These are phyloP conservation scores for Salix koriyanagi DNA, from an alignment of 345 rosid species.

Conservation along the genomic window DNA sequence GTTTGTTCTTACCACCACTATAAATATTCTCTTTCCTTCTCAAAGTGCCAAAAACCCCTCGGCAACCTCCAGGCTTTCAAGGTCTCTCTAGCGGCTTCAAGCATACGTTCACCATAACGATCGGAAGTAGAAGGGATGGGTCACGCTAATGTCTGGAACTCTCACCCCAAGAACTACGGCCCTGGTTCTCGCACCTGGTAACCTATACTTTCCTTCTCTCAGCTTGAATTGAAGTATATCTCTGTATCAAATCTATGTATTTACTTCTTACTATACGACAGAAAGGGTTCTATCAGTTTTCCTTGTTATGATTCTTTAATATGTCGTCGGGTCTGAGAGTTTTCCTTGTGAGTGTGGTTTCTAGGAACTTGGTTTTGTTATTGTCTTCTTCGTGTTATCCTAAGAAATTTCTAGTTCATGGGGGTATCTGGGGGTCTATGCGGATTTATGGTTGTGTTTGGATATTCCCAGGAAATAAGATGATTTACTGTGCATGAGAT, in stretches of 20 bases:
- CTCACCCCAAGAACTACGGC: slow-evolving; percentile 56
- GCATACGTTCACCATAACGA: not conserved
- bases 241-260: not conserved
- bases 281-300: not conserved
- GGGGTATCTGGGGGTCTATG: not conserved
- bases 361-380: not conserved
- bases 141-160: slow-evolving; percentile 54
- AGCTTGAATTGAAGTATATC: not conserved
- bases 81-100: not conserved
- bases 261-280: not conserved
- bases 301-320: not conserved
- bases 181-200: slow-evolving; percentile 60
- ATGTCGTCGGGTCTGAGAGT: not conserved
- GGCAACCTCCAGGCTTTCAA: not conserved
- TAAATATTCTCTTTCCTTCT: not conserved
- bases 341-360: not conserved
- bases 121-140: slow-evolving; percentile 27
- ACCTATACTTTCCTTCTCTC: not conserved
- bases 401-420: no score
- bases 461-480: not conserved
- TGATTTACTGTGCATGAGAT: not conserved
- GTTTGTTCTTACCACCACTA: not conserved
- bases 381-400: not conserved
- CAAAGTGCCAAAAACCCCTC: not conserved
- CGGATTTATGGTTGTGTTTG: not conserved